A percentile compares a stretch with the other conserved stretches of the same genome.
Evolutionary conservation across 768 basidiomycete genomes (phyloP).

Genomic region (Phlegmacium glaucopus): DNA sequence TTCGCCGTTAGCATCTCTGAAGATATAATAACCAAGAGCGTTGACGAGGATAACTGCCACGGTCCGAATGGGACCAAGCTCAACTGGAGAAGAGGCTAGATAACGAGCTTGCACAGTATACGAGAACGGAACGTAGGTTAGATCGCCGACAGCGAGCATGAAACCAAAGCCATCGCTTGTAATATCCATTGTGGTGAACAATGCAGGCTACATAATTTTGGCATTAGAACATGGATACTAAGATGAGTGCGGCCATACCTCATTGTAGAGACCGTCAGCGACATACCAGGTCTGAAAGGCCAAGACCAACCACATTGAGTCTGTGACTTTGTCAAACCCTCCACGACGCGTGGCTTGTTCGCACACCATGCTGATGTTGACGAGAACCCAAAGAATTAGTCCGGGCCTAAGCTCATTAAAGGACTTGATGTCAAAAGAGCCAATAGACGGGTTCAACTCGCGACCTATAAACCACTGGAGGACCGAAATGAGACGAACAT

Average conservation of each 20-base stretch:
- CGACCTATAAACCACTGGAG: conserved; percentile 90
- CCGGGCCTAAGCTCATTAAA: conserved; percentile 88
- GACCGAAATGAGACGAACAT: neutral
- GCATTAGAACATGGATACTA: neutral
- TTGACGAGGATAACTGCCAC: conserved; percentile 62
- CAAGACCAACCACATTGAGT: conserved; percentile 89
- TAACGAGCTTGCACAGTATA: conserved; percentile 94
- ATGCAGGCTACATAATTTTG: conserved; percentile 54
- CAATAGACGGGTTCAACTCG: conserved; percentile 85
- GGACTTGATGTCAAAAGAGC: conserved; percentile 62
- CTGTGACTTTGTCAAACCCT: conserved; percentile 64
- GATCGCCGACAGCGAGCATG: conserved; percentile 94
- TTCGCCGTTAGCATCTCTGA: conserved; percentile 83
- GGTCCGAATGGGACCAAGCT: conserved; percentile 63
- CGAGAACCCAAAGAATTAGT: conserved; percentile 86
- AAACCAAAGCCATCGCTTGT: conserved; percentile 97
- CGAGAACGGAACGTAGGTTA: conserved; percentile 91
- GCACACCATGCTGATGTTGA: conserved; percentile 89
- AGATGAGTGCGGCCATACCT: conserved; percentile 43
- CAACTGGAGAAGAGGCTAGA: conserved; percentile 84
- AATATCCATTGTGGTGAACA: conserved; percentile 97
- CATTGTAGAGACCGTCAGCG: conserved; percentile 83
- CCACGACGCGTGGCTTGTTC: conserved; percentile 83
- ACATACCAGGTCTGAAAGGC: conserved; percentile 88
- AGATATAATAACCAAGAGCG: conserved; percentile 83